Conservation (phyloP, 2,329 filamentous ascomycete species). For the Calycina marina region DNA sequence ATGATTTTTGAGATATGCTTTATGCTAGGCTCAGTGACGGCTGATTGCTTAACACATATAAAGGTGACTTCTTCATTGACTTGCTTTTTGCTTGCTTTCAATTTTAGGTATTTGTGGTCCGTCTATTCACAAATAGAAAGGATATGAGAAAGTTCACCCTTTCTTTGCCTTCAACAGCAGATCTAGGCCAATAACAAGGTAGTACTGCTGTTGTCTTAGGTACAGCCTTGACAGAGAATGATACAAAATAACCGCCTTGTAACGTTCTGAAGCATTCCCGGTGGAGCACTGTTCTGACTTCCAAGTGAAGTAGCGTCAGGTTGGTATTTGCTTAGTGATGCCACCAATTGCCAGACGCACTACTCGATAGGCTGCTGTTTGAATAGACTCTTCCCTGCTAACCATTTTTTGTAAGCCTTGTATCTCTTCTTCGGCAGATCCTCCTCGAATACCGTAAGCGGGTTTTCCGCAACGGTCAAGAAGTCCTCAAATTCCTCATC, state of each 20-base stretch:
- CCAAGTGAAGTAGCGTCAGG: too few relatives aligned
- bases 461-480: slow-evolving; percentile 63
- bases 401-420: slow-evolving; percentile 91
- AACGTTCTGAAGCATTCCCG: too few relatives aligned
- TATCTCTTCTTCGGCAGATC: slow-evolving; percentile 88
- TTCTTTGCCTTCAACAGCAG: too few relatives aligned
- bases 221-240: neutral
- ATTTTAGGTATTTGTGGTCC: neutral
- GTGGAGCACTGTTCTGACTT: too few relatives aligned
- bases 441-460: slow-evolving; percentile 74
- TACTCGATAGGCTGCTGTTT: slow-evolving; percentile 61
- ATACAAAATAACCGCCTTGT: neutral
- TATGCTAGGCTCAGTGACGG: neutral
- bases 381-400: slow-evolving; percentile 87
- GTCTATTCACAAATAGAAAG: neutral
- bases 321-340: neutral
- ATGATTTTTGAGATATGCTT: neutral
- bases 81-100: neutral
- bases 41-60: neutral
- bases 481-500: slow-evolving; percentile 54
- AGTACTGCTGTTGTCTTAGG: neutral
- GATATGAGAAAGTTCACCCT: neutral
- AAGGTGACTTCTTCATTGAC: neutral
- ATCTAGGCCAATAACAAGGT: neutral
- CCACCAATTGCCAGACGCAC: too few relatives aligned